phyloP scores from a whole-genome alignment of 805 yeast species.

The Candida ipomoeae region DNA sequence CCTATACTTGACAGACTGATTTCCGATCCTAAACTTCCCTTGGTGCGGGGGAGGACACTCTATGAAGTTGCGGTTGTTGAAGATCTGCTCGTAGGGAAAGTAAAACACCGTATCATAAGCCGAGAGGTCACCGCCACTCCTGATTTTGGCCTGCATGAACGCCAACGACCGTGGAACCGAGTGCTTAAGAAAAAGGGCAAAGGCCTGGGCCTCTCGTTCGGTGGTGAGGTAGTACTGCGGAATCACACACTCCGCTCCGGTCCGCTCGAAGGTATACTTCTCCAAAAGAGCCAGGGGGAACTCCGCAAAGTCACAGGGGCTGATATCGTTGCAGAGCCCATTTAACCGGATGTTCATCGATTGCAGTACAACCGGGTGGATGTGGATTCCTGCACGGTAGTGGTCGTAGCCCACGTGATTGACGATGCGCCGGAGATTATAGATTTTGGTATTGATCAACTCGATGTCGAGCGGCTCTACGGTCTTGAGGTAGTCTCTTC shows the following conservation, averaged over 20 bases:
- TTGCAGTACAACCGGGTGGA: background rate
- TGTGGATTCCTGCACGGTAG: slow-evolving; percentile 10
- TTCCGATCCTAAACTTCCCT: too few species aligned
- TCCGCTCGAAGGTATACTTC: slow-evolving; percentile 6
- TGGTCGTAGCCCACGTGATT: slow-evolving; percentile 11
- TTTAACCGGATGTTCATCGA: slow-evolving; percentile 4
- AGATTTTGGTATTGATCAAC: slow-evolving; percentile 10
- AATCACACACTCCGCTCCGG: slow-evolving; percentile 7
- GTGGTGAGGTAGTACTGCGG: slow-evolving; percentile 11
- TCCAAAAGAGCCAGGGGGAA: slow-evolving; percentile 10
- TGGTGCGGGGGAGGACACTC: background rate
- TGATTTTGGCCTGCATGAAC: slow-evolving; percentile 1
- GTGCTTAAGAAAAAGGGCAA: background rate
- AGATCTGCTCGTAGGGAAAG: background rate
- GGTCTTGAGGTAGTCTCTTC: slow-evolving; percentile 6
- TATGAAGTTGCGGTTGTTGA: background rate
- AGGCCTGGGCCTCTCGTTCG: slow-evolving; percentile 7
- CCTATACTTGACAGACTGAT: too few species aligned
- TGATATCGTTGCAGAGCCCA: slow-evolving; percentile 6
- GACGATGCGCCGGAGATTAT: slow-evolving; percentile 5
- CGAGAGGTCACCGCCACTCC: background rate
- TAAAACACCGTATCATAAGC: background rate
- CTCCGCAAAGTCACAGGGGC: slow-evolving; percentile 11
- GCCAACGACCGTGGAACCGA: background rate
- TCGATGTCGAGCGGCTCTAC: slow-evolving; percentile 10